These are phyloP conservation scores for Gyromitra esculenta DNA, from an alignment of 2,329 filamentous ascomycete genomes.

Conservation along the genomic window DNA sequence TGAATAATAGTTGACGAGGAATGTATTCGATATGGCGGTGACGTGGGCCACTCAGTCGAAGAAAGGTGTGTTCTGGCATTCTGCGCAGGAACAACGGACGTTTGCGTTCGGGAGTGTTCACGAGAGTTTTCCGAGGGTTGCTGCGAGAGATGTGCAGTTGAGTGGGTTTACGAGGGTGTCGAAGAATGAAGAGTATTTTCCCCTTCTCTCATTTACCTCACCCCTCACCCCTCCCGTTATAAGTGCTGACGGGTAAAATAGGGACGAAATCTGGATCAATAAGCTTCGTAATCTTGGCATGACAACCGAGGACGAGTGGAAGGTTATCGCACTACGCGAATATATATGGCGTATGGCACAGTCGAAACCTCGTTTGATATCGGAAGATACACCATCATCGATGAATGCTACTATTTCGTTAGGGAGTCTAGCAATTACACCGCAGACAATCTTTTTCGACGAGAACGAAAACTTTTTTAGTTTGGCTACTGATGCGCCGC, in stretches of 20 bases:
- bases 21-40: conserved; percentile 84
- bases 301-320: conserved; percentile 83
- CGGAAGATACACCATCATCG: conserved; percentile 60
- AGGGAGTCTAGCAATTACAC: conserved; percentile 78
- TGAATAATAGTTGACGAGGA: conserved; percentile 65
- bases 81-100: conserved; percentile 74
- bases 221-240: no score
- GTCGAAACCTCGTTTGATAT: conserved; percentile 68
- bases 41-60: conserved; percentile 86
- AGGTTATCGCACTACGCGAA: conserved; percentile 83
- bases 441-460: conserved; percentile 93
- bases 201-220: not conserved
- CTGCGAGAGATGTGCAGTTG: conserved; percentile 67
- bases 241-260: conserved; percentile 21
- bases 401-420: conserved; percentile 78
- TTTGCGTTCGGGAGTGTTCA: conserved; percentile 73
- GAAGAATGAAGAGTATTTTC: conserved; percentile 76
- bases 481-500: conserved; percentile 51
- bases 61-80: conserved; percentile 86
- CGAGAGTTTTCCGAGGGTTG: conserved; percentile 66
- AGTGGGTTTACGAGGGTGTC: conserved; percentile 69
- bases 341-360: conserved; percentile 89
- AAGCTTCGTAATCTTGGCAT: conserved; percentile 86
- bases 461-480: conserved; percentile 80
- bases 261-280: conserved; percentile 88